Evolutionary conservation across 2,329 filamentous ascomycete species (phyloP), one percentile per base, ranked within the genome.

Genomic region (Penicillium sp.): DNA sequence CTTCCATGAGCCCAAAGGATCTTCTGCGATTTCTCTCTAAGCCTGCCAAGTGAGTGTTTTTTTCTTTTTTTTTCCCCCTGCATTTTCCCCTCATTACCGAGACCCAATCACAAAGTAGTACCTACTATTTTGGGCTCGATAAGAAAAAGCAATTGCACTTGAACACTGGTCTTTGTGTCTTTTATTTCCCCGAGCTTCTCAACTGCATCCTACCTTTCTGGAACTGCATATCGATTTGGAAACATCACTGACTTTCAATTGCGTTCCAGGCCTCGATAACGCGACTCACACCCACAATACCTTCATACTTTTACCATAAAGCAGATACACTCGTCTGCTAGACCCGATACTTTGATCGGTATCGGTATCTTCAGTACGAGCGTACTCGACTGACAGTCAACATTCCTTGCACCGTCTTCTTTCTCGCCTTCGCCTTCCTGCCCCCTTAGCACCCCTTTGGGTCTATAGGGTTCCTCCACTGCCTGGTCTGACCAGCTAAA

Each of bases 11-110:
- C 89, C 88, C 85, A 77, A 90, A 88, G 81, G 90, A 96, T 79
- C 87, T 96, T 73, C 86, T 96, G 75, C 90, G 91, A 81, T 95
- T 96, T 82, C 86, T 96, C 70, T 96, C 91, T 75, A 95, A 95
- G 84, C 91, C 91, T 75, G 90, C 91, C 78, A 96, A 96, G 92
- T 96, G 80, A 75, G 90, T 81, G n/a, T 52, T 62, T 58, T 19
- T 35, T 46, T 48, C 52, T 24, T 33, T 27, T 37, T 53, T 55
- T 33, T 27, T 43, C 50, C 43, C 41, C 48, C 11, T 41, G 39
- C 39, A 41, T 22, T 14, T 21, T 21, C 19, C n/a, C 39, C 39
- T 21, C 19, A 13, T 41, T 6, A 19, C 39, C 39, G 39, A 41
- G n/a, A 41, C 19, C 19, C 39, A 41, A 22, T 41, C 39, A 22